Conservation (phyloP, 441 rosid species). For the Omphalea diandra region DNA sequence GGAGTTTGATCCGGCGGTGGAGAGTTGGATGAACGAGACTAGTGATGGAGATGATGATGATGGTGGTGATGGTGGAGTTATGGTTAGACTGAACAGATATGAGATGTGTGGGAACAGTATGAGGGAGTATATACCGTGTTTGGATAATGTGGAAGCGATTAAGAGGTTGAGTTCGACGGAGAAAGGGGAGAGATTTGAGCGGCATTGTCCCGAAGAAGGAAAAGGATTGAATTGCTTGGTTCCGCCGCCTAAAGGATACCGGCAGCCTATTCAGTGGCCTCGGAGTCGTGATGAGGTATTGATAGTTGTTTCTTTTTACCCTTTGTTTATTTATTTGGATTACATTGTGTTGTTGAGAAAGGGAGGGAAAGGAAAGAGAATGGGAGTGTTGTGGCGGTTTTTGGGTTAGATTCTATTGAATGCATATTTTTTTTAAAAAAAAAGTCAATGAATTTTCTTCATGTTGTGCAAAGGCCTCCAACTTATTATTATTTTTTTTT, state of each 20-base stretch:
- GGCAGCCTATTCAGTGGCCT: slow-evolving; percentile 85
- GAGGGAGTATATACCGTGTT: slow-evolving; percentile 88
- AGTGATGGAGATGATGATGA: slow-evolving; percentile 35
- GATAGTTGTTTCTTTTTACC: slow-evolving; percentile 4
- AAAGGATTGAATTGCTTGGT: slow-evolving; percentile 70
- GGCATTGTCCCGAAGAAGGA: slow-evolving; percentile 77
- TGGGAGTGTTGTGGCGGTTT: not conserved
- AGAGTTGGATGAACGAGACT: slow-evolving; percentile 50
- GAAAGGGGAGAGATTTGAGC: slow-evolving; percentile 76
- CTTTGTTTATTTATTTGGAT: not conserved
- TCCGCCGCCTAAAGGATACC: slow-evolving; percentile 75
- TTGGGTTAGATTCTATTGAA: not conserved
- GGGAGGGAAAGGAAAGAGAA: not conserved
- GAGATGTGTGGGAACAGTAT: slow-evolving; percentile 50
- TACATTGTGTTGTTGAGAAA: slow-evolving; percentile 5
- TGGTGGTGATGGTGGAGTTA: slow-evolving; percentile 15
- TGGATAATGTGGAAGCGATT: slow-evolving; percentile 79
- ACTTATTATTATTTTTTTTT: not conserved
- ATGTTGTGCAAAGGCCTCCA: not conserved
- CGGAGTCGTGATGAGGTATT: slow-evolving; percentile 89
- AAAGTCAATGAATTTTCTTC: not conserved
- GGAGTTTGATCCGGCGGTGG: slow-evolving; percentile 67
- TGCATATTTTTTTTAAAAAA: not conserved
- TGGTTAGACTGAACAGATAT: slow-evolving; percentile 38
- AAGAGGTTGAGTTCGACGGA: slow-evolving; percentile 59